Base-by-base conservation (phyloP, 768 basidiomycete species). In the Tricholoma saponaceum region DNA sequence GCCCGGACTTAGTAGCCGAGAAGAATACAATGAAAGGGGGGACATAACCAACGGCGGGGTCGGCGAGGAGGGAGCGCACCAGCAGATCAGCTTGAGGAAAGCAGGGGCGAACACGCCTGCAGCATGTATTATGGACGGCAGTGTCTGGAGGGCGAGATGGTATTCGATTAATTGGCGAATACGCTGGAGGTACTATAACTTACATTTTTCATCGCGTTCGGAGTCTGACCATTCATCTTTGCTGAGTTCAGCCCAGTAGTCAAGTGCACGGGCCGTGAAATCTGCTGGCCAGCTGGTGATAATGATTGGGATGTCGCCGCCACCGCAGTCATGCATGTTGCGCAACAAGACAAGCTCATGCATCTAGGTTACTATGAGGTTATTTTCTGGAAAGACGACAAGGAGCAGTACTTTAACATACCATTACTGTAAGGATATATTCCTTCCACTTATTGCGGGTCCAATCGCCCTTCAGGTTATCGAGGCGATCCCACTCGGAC, bases 311-410 rank as follows among this genome's bases (percentile, higher is more conserved):
- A 70, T 63, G 49, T 72, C 67, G 4, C 30, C 66, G 20, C 68
- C 65, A 10, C n/a, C 65, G 16, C 54, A 55, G 56, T 70, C 69
- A 41, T 67, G 69, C 66, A 69, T 70, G 30, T 67, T 68, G 2
- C 69, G 62, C 23, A 70, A 60, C 26, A 70, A 10, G 66, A 58
- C 43, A 5, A 69, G 33, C 3, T 65, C 59, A 52, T 67, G 64
- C 43, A 66, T 56, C 66, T 70, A 49, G 7, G 14, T 33, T 39
- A 32, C 25, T 25, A 22, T 26, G 32, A 30, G 39, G 26, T 13
- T 13, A 46, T 5, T 20, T 26, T 8, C 28, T 8, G 20, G 16
- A 26, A 37, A 41, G n/a, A 22, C n/a, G n/a, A 14, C 13, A 16
- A 47, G 22, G n/a, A 14, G 23, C 33, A 14, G 41, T 26, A 18